Evolutionary conservation across 192 early-diverging fungal species (phyloP), one percentile per base, ranked within the genome.

Genomic region (Mortierella claussenii): DNA sequence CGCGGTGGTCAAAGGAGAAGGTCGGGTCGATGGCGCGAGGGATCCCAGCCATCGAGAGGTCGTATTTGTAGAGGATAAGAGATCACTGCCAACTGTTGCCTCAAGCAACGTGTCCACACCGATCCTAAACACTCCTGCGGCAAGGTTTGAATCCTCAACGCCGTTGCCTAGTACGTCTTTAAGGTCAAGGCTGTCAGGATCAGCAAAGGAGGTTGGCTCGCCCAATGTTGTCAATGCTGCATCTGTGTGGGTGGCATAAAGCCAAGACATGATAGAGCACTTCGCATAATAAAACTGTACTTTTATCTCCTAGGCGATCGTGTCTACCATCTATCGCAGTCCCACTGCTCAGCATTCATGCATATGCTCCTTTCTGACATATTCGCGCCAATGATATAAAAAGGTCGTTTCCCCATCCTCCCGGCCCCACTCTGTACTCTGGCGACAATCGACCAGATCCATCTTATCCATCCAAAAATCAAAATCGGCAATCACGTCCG

Each of bases 401-500:
- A 76, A 76, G n/a, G 28, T 62, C 10, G 73, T 76, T 50, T 76
- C 73, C 7, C 73, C 73, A 51, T 76, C 73, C 40, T 76, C 73
- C 27, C 73, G 63, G 20, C 73, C 73, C 73, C 73, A 76, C 32
- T 76, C 64, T 33, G 61, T 67, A 4, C 51, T 52, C 24, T 60
- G 26, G 8, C 73, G 57, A 31, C 73, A 76, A 28, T 76, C 73
- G 23, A 76, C 64, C 26, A 76, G n/a, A 4, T 80, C 85, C 46
- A 80, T 55, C 9, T 70, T 27, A 18, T 65, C 57, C 85, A 86
- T 86, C 53, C 75, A 76, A 17, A 56, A 51, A 57, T 86, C 85
- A 63, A 86, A 86, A 30, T 69, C 80, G 17, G 65, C 55, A 36
- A 86, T 83, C 61, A 83, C 85, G 31, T 80, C 68, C 21, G 61